A percentile compares a stretch with the other conserved stretches of the same genome.
Evolutionary conservation across 257 asterid genomes (phyloP).

Genomic region (Cynanchum wilfordii): DNA sequence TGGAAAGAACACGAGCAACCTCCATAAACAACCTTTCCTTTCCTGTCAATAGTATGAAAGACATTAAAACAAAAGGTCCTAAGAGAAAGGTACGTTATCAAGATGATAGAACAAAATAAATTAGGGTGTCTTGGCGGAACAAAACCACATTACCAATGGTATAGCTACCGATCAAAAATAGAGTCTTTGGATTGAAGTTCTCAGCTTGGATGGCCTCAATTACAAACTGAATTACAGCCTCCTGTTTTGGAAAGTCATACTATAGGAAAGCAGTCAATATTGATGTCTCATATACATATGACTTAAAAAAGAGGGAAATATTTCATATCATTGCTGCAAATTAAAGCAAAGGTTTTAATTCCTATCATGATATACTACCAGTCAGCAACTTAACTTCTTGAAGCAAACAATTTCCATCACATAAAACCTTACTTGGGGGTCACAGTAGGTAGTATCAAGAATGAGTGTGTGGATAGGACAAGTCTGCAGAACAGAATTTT

Average conservation of each 20-base stretch:
- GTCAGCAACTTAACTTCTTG: neutral
- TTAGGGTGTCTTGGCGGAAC: neutral
- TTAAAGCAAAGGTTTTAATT: neutral
- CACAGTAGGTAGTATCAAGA: slow-evolving; percentile 90
- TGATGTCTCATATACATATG: neutral
- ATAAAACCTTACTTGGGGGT: slow-evolving; percentile 58
- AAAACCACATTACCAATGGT: slow-evolving; percentile 62
- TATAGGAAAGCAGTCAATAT: slow-evolving; percentile 33
- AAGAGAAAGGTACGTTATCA: neutral
- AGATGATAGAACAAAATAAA: too few relatives aligned
- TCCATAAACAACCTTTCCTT: slow-evolving; percentile 82
- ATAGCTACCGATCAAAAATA: slow-evolving; percentile 93
- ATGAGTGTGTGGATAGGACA: slow-evolving; percentile 68
- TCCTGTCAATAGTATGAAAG: slow-evolving; percentile 41
- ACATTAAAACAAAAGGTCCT: slow-evolving; percentile 1
- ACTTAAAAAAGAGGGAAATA: neutral
- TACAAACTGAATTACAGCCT: slow-evolving; percentile 79
- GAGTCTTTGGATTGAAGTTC: slow-evolving; percentile 77
- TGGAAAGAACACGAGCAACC: slow-evolving; percentile 77
- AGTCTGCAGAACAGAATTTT: slow-evolving; percentile 44
- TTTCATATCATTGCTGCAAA: neutral
- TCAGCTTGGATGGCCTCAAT: slow-evolving; percentile 97
- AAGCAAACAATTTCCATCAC: neutral
- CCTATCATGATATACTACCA: neutral
- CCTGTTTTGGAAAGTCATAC: slow-evolving; percentile 97